Evolutionary conservation across 805 yeast genomes (phyloP).

Genomic region (Dipodascus geniculatus): DNA sequence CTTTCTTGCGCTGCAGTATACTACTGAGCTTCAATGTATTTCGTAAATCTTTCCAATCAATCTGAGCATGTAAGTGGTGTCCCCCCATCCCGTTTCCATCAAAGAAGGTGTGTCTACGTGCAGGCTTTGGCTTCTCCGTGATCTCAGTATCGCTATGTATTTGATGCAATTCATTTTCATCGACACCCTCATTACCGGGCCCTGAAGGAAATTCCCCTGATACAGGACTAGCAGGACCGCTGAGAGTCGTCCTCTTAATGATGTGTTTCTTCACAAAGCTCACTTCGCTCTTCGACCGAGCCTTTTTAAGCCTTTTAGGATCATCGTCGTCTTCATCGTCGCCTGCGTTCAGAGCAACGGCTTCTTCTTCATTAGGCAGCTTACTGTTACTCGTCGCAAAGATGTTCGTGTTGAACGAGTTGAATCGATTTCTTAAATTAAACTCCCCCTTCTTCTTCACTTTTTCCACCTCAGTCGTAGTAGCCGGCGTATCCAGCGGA

Average conservation of each 20-base stretch:
- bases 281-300: neutral
- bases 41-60: slow-evolving; percentile 10
- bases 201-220: neutral
- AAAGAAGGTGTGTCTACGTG: neutral
- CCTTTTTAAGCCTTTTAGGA: neutral
- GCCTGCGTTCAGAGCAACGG: neutral
- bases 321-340: neutral
- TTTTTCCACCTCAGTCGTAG: neutral
- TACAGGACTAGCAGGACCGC: neutral
- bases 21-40: slow-evolving; percentile 8
- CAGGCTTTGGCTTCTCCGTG: neutral
- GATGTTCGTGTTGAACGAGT: neutral
- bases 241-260: neutral
- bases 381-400: neutral
- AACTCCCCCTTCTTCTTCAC: neutral
- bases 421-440: neutral
- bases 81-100: neutral
- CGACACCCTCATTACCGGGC: neutral
- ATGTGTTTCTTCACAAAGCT: neutral
- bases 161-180: neutral
- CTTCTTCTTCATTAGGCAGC: neutral
- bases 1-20: slow-evolving; percentile 7
- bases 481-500: neutral
- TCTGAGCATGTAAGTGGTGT: slow-evolving; percentile 2
- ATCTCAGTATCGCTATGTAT: neutral